Conservation (phyloP, 1,284 basidiomycete genomes). For the Marasmius tenuissimus region DNA sequence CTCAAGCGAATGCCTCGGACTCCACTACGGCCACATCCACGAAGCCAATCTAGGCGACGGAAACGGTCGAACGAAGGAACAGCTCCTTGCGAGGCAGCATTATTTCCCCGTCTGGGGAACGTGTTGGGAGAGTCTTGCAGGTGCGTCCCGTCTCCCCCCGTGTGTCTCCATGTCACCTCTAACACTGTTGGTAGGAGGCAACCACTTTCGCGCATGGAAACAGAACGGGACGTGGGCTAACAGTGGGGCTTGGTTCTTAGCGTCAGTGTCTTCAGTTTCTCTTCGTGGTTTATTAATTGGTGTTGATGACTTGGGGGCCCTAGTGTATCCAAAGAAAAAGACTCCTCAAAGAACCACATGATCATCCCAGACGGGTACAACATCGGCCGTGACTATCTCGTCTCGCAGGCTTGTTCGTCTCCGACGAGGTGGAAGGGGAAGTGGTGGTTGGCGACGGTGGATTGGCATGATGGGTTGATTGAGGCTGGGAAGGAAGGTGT, state of each 20-base stretch:
- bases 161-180: slow-evolving; percentile 1
- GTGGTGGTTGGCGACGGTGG: slow-evolving; percentile 72
- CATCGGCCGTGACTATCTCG: slow-evolving; percentile 69
- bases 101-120: slow-evolving; percentile 66
- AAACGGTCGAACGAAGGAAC: slow-evolving; percentile 59
- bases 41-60: slow-evolving; percentile 75
- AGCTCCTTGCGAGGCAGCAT: slow-evolving; percentile 65
- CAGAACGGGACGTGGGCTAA: slow-evolving; percentile 67
- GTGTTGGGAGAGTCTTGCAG: slow-evolving; percentile 71
- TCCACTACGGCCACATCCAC: slow-evolving; percentile 69
- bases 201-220: slow-evolving; percentile 69
- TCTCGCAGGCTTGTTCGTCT: slow-evolving; percentile 50
- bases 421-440: slow-evolving; percentile 55
- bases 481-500: slow-evolving; percentile 63
- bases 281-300: background rate
- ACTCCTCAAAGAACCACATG: slow-evolving; percentile 66
- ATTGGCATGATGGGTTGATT: slow-evolving; percentile 68
- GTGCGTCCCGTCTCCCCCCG: slow-evolving; percentile 29
- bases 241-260: slow-evolving; percentile 73
- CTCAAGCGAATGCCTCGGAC: slow-evolving; percentile 70
- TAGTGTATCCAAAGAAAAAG: slow-evolving; percentile 75
- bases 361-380: slow-evolving; percentile 79
- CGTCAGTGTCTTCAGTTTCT: slow-evolving; percentile 43
- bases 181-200: slow-evolving; percentile 33
- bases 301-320: background rate